phyloP scores from a whole-genome alignment of 306 rosid genomes.

The Prunus davidiana region DNA sequence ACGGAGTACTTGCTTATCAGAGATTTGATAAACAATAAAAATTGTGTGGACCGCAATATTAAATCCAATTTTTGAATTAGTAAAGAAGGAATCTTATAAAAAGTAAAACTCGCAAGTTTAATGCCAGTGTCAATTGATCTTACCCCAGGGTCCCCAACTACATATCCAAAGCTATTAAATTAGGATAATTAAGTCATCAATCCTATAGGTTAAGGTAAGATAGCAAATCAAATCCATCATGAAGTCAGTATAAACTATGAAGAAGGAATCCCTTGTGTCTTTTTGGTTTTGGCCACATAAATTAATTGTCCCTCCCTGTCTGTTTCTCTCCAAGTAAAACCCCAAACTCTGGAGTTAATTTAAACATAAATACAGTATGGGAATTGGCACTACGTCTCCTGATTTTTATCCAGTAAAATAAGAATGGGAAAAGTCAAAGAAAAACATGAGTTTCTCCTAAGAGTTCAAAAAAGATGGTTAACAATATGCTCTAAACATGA shows the following conservation, averaged over 20 bases:
- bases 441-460: too few relatives aligned
- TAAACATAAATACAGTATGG: neutral
- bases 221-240: too few relatives aligned
- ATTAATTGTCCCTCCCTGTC: too few relatives aligned
- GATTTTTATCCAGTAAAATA: neutral
- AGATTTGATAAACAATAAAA: neutral
- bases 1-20: neutral
- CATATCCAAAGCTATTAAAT: neutral
- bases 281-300: too few relatives aligned
- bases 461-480: neutral
- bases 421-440: neutral
- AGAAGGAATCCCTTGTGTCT: too few relatives aligned
- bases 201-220: neutral
- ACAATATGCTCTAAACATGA: slow-evolving; percentile 1
- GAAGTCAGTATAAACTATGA: too few relatives aligned
- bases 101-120: neutral
- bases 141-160: neutral
- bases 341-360: neutral
- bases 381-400: neutral
- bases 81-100: neutral
- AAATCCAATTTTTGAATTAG: neutral
- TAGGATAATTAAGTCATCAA: neutral
- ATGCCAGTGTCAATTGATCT: neutral
- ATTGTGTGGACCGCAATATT: neutral
- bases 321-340: too few relatives aligned